Conservation (phyloP, 139 green algal genomes). For the Chlorella sp. region DNA sequence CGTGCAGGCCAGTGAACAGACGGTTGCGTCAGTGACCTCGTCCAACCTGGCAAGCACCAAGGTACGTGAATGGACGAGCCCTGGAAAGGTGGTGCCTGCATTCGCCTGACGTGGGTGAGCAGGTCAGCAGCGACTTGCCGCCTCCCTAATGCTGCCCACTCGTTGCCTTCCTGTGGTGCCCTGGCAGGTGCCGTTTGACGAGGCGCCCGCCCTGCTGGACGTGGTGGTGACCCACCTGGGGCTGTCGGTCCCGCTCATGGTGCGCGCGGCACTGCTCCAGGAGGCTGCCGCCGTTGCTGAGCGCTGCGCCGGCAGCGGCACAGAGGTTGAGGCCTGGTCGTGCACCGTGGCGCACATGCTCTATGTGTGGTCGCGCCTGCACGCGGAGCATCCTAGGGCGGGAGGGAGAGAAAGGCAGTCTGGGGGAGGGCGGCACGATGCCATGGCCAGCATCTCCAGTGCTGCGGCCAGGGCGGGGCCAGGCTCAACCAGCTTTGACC, state of each 20-base stretch:
- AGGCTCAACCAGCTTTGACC: too few relatives aligned
- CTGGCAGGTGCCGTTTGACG: conserved; percentile 3
- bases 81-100: too few relatives aligned
- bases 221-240: background rate
- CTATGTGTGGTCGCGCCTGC: background rate
- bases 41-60: background rate
- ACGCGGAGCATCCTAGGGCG: too few relatives aligned
- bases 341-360: background rate
- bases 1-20: background rate
- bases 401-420: too few relatives aligned
- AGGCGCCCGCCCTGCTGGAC: background rate
- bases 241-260: background rate
- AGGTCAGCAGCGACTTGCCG: too few relatives aligned
- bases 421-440: too few relatives aligned
- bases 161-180: too few relatives aligned
- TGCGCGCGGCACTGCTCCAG: background rate
- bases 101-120: too few relatives aligned
- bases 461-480: too few relatives aligned
- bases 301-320: conserved; percentile 2
- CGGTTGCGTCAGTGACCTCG: background rate
- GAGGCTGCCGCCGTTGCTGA: background rate
- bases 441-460: too few relatives aligned
- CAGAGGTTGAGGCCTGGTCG: background rate
- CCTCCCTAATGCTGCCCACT: too few relatives aligned
- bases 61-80: too few relatives aligned